A percentile compares a stretch with the other conserved stretches of the same genome.
These are phyloP conservation scores for Lactarius indigo DNA, from an alignment of 768 basidiomycete species.

Conservation along the genomic window DNA sequence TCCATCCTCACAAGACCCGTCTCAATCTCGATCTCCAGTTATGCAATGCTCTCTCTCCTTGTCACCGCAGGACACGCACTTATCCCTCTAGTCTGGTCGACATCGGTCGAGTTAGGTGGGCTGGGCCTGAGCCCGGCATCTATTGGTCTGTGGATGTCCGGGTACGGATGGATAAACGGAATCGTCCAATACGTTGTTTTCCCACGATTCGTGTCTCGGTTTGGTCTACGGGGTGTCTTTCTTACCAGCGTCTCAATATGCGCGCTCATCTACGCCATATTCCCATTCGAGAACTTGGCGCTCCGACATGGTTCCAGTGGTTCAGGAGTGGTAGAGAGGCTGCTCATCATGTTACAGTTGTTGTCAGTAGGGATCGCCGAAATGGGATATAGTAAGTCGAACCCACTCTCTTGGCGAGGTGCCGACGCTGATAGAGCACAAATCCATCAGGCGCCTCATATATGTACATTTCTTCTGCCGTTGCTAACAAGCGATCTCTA, in stretches of 20 bases:
- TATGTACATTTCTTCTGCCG: too few species aligned
- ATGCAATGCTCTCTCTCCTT: conserved; percentile 40
- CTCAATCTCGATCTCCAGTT: conserved; percentile 41
- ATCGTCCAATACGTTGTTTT: conserved; percentile 38
- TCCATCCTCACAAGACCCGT: conserved; percentile 28
- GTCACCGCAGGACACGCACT: conserved; percentile 41
- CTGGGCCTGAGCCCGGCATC: conserved; percentile 36
- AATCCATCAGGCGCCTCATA: conserved; percentile 52
- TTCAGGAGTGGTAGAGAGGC: not conserved
- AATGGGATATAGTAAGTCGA: not conserved
- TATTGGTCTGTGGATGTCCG: conserved; percentile 37
- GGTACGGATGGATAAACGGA: conserved; percentile 37
- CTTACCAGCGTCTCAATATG: conserved; percentile 28
- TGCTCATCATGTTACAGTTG: not conserved
- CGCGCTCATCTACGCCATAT: conserved; percentile 28
- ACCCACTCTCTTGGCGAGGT: not conserved
- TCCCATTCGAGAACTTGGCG: conserved; percentile 27
- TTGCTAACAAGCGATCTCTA: conserved; percentile 57
- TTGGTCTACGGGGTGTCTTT: too few species aligned
- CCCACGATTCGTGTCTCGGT: conserved; percentile 33
- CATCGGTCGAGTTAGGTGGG: conserved; percentile 25
- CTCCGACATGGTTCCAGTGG: not conserved
- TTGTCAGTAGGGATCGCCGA: not conserved
- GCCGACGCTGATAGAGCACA: not conserved
- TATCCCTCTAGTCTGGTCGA: conserved; percentile 44